A percentile compares a stretch with the other conserved stretches of the same genome.
Conservation (phyloP, 164 flowering plant species). For the Tetrastigma voinierianum region DNA sequence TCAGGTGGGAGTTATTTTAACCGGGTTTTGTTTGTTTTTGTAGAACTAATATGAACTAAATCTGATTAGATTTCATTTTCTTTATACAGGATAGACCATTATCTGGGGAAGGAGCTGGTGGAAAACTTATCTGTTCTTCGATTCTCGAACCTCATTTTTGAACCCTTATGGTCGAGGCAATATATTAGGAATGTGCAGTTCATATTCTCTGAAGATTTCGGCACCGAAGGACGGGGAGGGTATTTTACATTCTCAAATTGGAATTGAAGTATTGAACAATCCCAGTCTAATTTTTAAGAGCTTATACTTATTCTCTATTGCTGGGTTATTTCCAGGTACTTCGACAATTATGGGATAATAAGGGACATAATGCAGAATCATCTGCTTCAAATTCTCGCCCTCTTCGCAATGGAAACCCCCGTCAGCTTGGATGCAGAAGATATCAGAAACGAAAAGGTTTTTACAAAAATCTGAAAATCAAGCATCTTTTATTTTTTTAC, state of each 20-base stretch:
- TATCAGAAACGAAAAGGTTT: conserved; percentile 91
- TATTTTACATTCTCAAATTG: conserved; percentile 23
- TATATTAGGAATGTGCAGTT: conserved; percentile 89
- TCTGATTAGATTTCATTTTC: conserved; percentile 5
- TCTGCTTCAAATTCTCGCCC: conserved; percentile 85
- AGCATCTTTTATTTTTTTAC: background rate
- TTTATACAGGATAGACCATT: conserved; percentile 81
- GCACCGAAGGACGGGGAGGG: conserved; percentile 99
- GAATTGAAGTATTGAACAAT: background rate
- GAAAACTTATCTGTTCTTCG: conserved; percentile 96
- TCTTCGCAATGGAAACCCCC: conserved; percentile 99
- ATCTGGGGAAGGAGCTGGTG: conserved; percentile 92
- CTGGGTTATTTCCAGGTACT: conserved; percentile 50
- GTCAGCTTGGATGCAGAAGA: conserved; percentile 95
- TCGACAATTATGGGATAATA: conserved; percentile 85
- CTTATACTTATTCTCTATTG: conserved; percentile 8
- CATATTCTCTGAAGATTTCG: conserved; percentile 94
- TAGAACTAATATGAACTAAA: background rate
- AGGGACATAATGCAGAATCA: conserved; percentile 99
- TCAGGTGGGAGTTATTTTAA: conserved; percentile 46
- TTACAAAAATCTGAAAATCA: background rate
- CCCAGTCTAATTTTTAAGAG: background rate
- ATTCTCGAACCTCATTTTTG: conserved; percentile 89
- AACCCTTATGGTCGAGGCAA: conserved; percentile 94
- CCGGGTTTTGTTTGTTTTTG: background rate